These are phyloP conservation scores for Monosporozyma yasuniensis DNA, from an alignment of 805 yeast species.

Conservation along the genomic window DNA sequence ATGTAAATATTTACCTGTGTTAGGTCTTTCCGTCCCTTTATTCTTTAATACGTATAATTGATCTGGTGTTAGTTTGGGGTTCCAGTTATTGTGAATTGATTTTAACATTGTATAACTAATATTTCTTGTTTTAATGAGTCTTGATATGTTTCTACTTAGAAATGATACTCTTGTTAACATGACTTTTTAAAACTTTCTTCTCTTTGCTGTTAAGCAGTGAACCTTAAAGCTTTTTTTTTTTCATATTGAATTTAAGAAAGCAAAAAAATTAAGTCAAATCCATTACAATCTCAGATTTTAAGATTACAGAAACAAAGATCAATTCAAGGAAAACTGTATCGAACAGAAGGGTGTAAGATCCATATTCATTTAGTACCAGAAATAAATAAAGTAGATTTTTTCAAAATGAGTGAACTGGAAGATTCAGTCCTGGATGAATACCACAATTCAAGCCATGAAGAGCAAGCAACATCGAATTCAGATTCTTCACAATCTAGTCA, in stretches of 20 bases:
- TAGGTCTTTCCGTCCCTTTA: constrained; percentile 41
- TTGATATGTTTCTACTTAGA: not conserved
- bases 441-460: not conserved
- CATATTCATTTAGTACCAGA: no score
- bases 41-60: constrained; percentile 74
- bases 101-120: constrained; percentile 18
- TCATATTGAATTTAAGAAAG: no score
- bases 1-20: constrained; percentile 32
- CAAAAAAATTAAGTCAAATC: not conserved
- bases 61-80: constrained; percentile 60
- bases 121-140: not conserved
- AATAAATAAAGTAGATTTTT: no score
- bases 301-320: not conserved
- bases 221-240: no score
- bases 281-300: not conserved
- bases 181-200: not conserved
- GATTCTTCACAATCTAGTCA: not conserved
- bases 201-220: not conserved
- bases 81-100: constrained; percentile 54
- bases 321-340: not conserved
- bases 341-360: not conserved
- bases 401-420: not conserved
- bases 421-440: not conserved
- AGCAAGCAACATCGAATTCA: not conserved
- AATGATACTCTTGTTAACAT: not conserved